These are phyloP conservation scores for Aspergillus transmontanensis DNA, from an alignment of 2,329 filamentous ascomycete species.

Conservation along the genomic window DNA sequence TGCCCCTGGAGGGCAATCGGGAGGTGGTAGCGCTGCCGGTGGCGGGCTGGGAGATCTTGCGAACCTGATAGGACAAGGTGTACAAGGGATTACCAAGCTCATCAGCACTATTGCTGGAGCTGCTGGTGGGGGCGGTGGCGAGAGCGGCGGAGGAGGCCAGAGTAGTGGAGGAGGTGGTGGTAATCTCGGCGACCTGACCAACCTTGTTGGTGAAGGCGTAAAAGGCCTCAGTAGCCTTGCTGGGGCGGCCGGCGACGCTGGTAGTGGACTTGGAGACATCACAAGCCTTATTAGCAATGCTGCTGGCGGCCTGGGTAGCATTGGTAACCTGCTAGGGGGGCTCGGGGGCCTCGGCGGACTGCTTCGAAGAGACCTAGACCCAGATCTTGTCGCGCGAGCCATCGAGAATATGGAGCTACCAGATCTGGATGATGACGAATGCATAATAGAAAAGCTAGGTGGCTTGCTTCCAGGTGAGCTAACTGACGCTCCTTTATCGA, in stretches of 20 bases:
- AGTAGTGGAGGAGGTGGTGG: neutral
- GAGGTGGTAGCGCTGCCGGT: neutral
- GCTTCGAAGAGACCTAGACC: neutral
- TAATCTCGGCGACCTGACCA: neutral
- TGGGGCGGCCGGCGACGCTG: neutral
- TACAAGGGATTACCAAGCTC: conserved; percentile 9
- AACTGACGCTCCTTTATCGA: neutral
- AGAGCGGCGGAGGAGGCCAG: neutral
- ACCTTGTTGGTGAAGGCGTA: neutral
- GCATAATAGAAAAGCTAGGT: neutral
- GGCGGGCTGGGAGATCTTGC: neutral
- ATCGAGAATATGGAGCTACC: neutral
- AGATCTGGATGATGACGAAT: neutral
- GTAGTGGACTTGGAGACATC: neutral
- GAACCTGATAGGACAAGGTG: conserved; percentile 8
- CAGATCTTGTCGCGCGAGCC: neutral
- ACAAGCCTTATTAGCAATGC: neutral
- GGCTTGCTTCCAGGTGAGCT: neutral
- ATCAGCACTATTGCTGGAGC: neutral
- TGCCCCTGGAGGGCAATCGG: neutral
- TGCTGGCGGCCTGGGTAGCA: neutral
- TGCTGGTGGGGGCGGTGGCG: neutral
- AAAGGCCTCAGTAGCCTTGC: neutral
- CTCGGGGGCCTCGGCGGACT: neutral
- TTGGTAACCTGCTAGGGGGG: neutral